A percentile compares a stretch with the other conserved stretches of the same genome.
Evolutionary conservation across 768 basidiomycete genomes (phyloP).

Genomic region (Xerocomus potaroensis): DNA sequence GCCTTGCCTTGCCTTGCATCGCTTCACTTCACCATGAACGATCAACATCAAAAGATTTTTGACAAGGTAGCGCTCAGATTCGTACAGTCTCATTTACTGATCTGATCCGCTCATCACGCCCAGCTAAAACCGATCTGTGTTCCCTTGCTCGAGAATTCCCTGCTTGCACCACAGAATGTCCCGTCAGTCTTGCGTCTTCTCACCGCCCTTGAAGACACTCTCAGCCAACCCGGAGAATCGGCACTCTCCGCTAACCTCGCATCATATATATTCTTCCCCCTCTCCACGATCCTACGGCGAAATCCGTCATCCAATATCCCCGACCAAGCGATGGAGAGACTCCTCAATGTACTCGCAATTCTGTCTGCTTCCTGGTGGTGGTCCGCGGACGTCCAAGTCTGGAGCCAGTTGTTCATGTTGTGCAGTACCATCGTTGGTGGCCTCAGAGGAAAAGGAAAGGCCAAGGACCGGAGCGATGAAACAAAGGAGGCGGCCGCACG

Average conservation of each 20-base stretch:
- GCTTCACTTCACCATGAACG: conserved; percentile 15
- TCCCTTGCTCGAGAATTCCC: conserved; percentile 68
- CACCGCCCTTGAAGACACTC: conserved; percentile 43
- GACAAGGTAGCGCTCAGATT: conserved; percentile 30
- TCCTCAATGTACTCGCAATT: conserved; percentile 53
- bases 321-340: conserved; percentile 72
- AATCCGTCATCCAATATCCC: conserved; percentile 67
- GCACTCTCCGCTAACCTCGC: conserved; percentile 56
- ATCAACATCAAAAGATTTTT: conserved; percentile 32
- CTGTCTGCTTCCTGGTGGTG: conserved; percentile 84
- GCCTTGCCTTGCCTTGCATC: no score
- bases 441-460: conserved; percentile 64
- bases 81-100: not conserved
- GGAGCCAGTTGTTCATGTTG: conserved; percentile 85
- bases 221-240: conserved; percentile 42
- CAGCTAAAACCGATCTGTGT: conserved; percentile 74
- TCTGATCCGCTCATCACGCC: conserved; percentile 2
- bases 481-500: conserved; percentile 69
- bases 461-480: conserved; percentile 72
- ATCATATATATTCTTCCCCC: conserved; percentile 83
- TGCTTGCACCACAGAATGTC: conserved; percentile 53
- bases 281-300: conserved; percentile 79
- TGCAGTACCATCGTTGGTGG: conserved; percentile 62
- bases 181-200: conserved; percentile 49
- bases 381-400: conserved; percentile 63